These are phyloP conservation scores for Cetraspora pellucida DNA, from an alignment of 192 early-diverging fungal species.

Conservation along the genomic window DNA sequence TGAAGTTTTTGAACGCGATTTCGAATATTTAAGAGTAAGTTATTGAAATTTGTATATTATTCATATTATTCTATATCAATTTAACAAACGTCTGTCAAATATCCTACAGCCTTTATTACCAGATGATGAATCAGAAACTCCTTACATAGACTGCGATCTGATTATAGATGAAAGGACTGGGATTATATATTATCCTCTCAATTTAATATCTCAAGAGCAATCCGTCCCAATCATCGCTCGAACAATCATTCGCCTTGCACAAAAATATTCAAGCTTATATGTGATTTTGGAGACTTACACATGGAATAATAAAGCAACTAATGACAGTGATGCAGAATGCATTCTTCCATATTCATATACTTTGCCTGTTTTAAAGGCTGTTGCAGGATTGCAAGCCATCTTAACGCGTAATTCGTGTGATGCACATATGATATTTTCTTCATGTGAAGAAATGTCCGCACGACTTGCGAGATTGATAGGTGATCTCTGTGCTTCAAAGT, in stretches of 20 bases:
- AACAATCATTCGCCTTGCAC: background rate
- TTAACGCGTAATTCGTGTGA: background rate
- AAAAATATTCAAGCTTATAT: constrained; percentile 25
- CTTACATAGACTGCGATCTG: constrained; percentile 19
- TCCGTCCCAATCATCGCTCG: background rate
- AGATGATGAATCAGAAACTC: background rate
- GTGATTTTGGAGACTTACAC: constrained; percentile 20
- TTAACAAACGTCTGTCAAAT: too few relatives aligned
- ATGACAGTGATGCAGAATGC: background rate
- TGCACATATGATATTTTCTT: constrained; percentile 12
- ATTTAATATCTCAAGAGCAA: constrained; percentile 13
- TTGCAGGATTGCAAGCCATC: background rate
- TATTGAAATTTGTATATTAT: background rate
- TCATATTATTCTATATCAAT: background rate
- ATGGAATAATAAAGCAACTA: background rate
- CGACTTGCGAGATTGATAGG: constrained; percentile 29
- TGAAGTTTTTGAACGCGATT: constrained; percentile 31
- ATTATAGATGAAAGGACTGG: constrained; percentile 28
- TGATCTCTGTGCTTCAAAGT: constrained; percentile 12
- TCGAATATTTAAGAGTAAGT: constrained; percentile 28
- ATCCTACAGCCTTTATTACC: constrained; percentile 1
- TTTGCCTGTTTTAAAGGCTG: background rate
- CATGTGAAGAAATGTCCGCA: constrained; percentile 30
- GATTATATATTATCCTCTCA: constrained; percentile 11
- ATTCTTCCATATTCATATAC: constrained; percentile 21